Base-by-base conservation (phyloP, 2,329 filamentous ascomycete genomes). In the Exophiala calicioides region DNA sequence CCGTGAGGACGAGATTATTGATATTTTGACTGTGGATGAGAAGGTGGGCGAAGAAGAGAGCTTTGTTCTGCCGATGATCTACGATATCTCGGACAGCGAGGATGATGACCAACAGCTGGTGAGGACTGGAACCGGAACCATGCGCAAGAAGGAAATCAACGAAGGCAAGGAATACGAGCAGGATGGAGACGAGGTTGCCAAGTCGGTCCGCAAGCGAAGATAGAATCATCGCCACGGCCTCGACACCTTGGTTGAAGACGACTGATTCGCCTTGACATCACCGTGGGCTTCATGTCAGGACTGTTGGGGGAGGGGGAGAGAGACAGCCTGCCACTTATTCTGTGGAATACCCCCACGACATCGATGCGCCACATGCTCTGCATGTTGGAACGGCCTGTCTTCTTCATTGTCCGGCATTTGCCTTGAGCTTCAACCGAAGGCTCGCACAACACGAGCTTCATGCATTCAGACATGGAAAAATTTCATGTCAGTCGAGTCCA, bases 21-120 rank as follows among this genome's bases (percentile, higher is more conserved):
- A 98, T 62, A 89, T 96, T 1, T 71, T 96, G 46, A 90, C 87
- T 0, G 74, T 88, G 33, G 86, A 90, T 50, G 76, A 79, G 20
- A 82, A 83, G 60, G 77, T 74, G 15, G 74, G 76, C 27, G 78
- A 75, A 35, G 69, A 76, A 34, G 70, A 75, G 5, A 74, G 77
- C n/a, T 97, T 96, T 65, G 79, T 82, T 47, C 94, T 98, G 85
- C 94, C 93, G 0, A 88, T 98, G 3, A 70, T 96, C n/a, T 81
- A 95, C 54, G 88, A 95, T 63, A 80, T 97, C 34, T 89, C 90
- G 36, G 90, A 95, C 60, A 95, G 88, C 59, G 93, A 97, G 62
- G 95, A 88, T 62, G 93, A 96, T 62, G 93, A 98, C 60, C 55
- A 59, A 43, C 94, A 98, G 62, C 78, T 84, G 38, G 71, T 85